Conservation (phyloP, 306 rosid species). For the Ormosia emarginata region DNA sequence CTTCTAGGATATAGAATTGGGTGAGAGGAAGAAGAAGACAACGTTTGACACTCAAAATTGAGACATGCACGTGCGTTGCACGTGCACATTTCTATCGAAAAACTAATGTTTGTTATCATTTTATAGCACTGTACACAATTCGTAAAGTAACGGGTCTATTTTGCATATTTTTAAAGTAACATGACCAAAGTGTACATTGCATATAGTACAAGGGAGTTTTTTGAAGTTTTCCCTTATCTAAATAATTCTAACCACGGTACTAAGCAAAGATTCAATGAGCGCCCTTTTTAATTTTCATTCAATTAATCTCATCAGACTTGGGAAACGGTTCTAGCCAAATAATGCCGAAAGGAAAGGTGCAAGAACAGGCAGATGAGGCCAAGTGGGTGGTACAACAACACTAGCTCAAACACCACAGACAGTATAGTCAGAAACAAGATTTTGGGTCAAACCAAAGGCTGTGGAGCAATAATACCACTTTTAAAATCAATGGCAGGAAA, state of each 20-base stretch:
- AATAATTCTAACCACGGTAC: neutral
- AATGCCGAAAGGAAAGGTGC: neutral
- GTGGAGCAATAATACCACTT: neutral
- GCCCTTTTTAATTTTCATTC: neutral
- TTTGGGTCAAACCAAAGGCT: neutral
- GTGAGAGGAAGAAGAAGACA: too few relatives aligned
- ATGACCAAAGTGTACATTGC: too few relatives aligned
- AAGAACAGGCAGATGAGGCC: slow-evolving; percentile 3
- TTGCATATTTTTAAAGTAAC: too few relatives aligned
- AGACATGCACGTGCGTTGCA: too few relatives aligned
- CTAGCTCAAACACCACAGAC: neutral
- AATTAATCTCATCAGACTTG: neutral
- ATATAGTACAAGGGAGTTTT: too few relatives aligned
- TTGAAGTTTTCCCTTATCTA: too few relatives aligned
- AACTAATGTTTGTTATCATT: too few relatives aligned
- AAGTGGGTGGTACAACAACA: neutral
- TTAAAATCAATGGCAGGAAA: neutral
- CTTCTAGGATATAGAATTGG: too few relatives aligned
- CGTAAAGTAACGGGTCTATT: too few relatives aligned
- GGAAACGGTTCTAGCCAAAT: neutral
- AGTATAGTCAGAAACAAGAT: neutral
- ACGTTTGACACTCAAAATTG: too few relatives aligned
- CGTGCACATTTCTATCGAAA: too few relatives aligned
- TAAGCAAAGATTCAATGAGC: neutral
- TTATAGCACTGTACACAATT: too few relatives aligned